A percentile compares a stretch with the other conserved stretches of the same genome.
Conservation (phyloP, 139 green algal genomes). For the Chlorella sorokiniana region DNA sequence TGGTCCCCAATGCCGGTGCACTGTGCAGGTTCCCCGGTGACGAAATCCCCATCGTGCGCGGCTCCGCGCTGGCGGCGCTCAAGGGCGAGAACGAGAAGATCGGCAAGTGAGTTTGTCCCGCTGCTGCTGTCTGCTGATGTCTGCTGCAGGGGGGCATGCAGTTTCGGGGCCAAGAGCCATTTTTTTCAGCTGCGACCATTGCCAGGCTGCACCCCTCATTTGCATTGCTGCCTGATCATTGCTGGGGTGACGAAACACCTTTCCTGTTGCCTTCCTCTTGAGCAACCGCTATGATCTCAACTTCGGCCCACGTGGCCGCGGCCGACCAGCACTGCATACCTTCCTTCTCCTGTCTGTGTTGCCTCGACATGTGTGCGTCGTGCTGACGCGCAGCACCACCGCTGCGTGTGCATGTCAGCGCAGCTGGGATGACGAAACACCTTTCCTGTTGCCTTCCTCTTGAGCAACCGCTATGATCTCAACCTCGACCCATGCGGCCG, state of each 20-base stretch:
- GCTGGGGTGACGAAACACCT: slow-evolving; percentile 19
- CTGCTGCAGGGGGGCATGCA: neutral
- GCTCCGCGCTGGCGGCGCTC: slow-evolving; percentile 83
- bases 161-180: neutral
- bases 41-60: slow-evolving; percentile 90
- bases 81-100: slow-evolving; percentile 87
- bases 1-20: neutral
- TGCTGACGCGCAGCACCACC: no score
- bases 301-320: neutral
- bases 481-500: neutral
- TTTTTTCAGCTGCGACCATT: no score
- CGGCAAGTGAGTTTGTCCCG: slow-evolving; percentile 52
- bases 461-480: slow-evolving; percentile 14
- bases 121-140: neutral
- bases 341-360: no score
- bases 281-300: slow-evolving; percentile 5
- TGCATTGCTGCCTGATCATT: neutral
- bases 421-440: slow-evolving; percentile 23
- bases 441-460: slow-evolving; percentile 33
- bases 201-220: neutral
- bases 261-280: slow-evolving; percentile 37
- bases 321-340: slow-evolving; percentile 8
- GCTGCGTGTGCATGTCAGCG: no score
- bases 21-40: slow-evolving; percentile 87
- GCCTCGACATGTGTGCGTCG: no score